phyloP scores from a whole-genome alignment of 1,284 basidiomycete genomes.

The Fomitiporia mediterranea region DNA sequence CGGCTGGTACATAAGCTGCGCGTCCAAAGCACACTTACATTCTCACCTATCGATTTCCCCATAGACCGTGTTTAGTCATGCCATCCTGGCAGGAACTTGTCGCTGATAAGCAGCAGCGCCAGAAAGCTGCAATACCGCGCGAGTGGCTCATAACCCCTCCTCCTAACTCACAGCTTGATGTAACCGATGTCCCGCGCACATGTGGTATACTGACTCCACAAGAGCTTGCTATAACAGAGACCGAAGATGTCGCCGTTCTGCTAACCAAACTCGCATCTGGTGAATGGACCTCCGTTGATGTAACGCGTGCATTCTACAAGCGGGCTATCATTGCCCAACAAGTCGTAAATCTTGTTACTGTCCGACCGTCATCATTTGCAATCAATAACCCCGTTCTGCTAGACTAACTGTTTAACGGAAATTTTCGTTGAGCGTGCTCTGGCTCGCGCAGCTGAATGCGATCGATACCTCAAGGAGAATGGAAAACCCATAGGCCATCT shows the following conservation, averaged over 20 bases:
- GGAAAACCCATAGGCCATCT: conserved; percentile 51
- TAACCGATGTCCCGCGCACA: conserved; percentile 50
- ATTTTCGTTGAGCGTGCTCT: conserved; percentile 61
- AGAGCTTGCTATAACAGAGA: conserved; percentile 67
- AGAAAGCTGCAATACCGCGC: conserved; percentile 52
- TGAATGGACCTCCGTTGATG: conserved; percentile 58
- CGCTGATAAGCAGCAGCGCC: conserved; percentile 46
- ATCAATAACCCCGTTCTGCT: conserved; percentile 9
- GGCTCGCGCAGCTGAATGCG: conserved; percentile 51
- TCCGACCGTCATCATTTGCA: background rate
- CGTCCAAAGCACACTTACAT: background rate
- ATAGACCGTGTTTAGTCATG: no score
- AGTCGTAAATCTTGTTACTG: conserved; percentile 50
- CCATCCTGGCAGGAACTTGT: conserved; percentile 47
- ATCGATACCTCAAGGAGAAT: conserved; percentile 46
- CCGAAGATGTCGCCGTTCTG: conserved; percentile 43
- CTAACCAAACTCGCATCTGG: conserved; percentile 44
- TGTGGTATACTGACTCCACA: conserved; percentile 54
- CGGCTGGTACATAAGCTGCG: background rate
- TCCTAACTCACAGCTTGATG: conserved; percentile 42
- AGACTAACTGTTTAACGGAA: conserved; percentile 70
- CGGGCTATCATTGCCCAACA: conserved; percentile 80
- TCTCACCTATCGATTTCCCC: background rate
- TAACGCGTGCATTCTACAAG: conserved; percentile 75
- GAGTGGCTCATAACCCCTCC: conserved; percentile 51